Evolutionary conservation across 768 basidiomycete genomes (phyloP).

Genomic region (Kwoniella dendrophila): DNA sequence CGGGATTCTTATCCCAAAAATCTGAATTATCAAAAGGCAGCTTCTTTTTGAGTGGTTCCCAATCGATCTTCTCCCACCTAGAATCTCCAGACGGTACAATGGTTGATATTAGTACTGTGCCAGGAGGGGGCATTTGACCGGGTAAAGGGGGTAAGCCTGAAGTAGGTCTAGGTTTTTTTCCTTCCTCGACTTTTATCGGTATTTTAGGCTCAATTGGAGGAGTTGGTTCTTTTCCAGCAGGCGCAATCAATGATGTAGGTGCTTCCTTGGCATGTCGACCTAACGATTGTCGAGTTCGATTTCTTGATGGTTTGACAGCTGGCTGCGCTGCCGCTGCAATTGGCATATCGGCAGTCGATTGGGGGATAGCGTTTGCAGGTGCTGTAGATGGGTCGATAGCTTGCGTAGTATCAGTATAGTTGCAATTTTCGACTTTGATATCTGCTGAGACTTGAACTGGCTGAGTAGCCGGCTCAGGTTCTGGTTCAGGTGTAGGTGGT

Average conservation of each 20-base stretch:
- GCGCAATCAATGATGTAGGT: background rate
- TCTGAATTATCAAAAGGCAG: slow-evolving; percentile 39
- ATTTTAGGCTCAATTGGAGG: background rate
- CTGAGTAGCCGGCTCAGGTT: slow-evolving; percentile 3
- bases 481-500: slow-evolving; percentile 6
- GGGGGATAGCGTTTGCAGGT: background rate
- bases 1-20: slow-evolving; percentile 8
- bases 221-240: slow-evolving; percentile 1
- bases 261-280: slow-evolving; percentile 30
- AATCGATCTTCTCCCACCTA: slow-evolving; percentile 37
- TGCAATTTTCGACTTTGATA: background rate
- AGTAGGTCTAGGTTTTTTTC: background rate
- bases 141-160: slow-evolving; percentile 23
- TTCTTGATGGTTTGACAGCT: background rate
- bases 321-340: background rate
- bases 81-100: slow-evolving; percentile 21
- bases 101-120: slow-evolving; percentile 39
- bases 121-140: slow-evolving; percentile 23
- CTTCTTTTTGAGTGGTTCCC: slow-evolving; percentile 27
- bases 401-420: too few species aligned
- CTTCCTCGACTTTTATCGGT: background rate
- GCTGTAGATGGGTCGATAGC: background rate
- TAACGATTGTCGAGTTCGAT: slow-evolving; percentile 26
- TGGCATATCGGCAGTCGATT: background rate
- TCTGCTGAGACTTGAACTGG: background rate